A percentile compares a stretch with the other conserved stretches of the same genome.
Evolutionary conservation across 495 filamentous ascomycete genomes (phyloP).

Genomic region (Daldinia childiae): DNA sequence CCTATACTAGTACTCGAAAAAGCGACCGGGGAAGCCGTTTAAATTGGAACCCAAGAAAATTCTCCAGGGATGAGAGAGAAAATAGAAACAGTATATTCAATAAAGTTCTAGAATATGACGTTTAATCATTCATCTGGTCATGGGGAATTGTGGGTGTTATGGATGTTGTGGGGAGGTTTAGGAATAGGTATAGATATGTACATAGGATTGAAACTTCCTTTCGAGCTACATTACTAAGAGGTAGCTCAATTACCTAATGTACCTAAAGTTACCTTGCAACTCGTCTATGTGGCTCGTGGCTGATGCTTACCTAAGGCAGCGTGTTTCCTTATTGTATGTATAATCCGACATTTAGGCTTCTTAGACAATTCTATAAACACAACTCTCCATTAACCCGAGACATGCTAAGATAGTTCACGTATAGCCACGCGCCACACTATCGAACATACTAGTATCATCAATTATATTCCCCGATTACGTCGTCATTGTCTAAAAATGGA

Average conservation of each 20-base stretch:
- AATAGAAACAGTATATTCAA: constrained; percentile 18
- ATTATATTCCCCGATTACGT: constrained; percentile 6
- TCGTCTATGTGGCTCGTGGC: neutral
- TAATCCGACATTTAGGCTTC: neutral
- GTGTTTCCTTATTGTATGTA: neutral
- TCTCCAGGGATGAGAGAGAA: constrained; percentile 12
- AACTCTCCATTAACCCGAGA: neutral
- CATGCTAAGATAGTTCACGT: neutral
- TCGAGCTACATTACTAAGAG: constrained; percentile 20
- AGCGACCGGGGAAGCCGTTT: neutral
- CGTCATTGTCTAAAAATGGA: constrained; percentile 41
- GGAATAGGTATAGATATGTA: neutral
- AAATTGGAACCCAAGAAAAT: neutral
- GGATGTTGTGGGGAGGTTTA: constrained; percentile 9
- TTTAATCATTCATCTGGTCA: neutral
- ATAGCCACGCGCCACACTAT: neutral
- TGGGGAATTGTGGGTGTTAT: constrained; percentile 2
- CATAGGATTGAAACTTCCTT: neutral
- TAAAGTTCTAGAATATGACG: constrained; percentile 8
- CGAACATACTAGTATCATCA: neutral
- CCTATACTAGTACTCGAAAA: neutral
- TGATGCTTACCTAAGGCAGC: neutral
- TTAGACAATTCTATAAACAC: neutral
- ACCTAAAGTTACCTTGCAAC: too few relatives aligned
- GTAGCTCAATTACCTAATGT: neutral